Percentiles rank a stretch among this genome's conserved stretches.
These are phyloP conservation scores for Trypanosoma boissoni DNA, from an alignment of 208 protist genomes.

Conservation along the genomic window DNA sequence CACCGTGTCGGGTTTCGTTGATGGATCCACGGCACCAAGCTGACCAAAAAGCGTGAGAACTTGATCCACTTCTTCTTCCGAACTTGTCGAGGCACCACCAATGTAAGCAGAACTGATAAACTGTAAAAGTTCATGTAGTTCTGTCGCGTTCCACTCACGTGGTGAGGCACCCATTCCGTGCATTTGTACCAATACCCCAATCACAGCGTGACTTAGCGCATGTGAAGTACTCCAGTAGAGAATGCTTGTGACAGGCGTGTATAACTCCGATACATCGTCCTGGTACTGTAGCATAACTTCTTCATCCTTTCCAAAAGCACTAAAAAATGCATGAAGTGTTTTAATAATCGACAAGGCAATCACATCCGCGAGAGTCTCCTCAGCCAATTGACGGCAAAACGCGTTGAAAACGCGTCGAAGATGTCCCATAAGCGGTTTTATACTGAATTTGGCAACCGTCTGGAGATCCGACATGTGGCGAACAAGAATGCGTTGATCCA, in stretches of 20 bases:
- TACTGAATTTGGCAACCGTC: constrained; percentile 74
- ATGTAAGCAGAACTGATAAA: constrained; percentile 76
- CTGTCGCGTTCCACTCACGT: constrained; percentile 31
- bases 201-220: constrained; percentile 69
- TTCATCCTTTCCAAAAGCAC: constrained; percentile 54
- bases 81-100: constrained; percentile 41
- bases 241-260: constrained; percentile 55
- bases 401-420: constrained; percentile 85
- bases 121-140: constrained; percentile 70
- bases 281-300: constrained; percentile 70
- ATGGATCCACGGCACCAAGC: constrained; percentile 80
- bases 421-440: constrained; percentile 64
- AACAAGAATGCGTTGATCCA: constrained; percentile 63
- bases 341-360: constrained; percentile 74
- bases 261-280: constrained; percentile 80
- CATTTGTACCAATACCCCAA: constrained; percentile 78
- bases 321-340: constrained; percentile 70
- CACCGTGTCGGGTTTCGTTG: constrained; percentile 45
- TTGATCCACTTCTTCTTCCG: constrained; percentile 55
- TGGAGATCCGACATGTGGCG: constrained; percentile 82
- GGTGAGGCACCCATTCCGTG: constrained; percentile 61
- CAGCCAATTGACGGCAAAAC: constrained; percentile 58
- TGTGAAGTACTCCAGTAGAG: constrained; percentile 65
- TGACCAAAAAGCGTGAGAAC: constrained; percentile 88
- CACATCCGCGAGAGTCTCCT: constrained; percentile 57